phyloP scores from a whole-genome alignment of 139 green algal species.

The Coelastrella sp. region DNA sequence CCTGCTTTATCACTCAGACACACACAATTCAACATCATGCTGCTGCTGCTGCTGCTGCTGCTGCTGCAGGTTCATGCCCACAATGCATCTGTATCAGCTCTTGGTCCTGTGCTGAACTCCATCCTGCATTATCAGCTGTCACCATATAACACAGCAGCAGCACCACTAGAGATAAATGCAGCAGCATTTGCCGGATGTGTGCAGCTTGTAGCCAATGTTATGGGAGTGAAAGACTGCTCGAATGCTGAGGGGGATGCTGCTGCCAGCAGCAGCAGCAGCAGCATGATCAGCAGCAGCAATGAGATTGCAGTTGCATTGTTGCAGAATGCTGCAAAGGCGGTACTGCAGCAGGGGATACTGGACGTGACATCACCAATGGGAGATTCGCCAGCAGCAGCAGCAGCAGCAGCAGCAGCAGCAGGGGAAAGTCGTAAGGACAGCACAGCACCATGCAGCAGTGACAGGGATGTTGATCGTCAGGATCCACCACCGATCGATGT shows the following conservation, averaged over 20 bases:
- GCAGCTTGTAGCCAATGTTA: not conserved
- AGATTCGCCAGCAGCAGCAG: too few species aligned
- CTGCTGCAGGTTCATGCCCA: not conserved
- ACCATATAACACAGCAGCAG: not conserved
- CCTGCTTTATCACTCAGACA: not conserved
- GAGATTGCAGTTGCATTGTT: not conserved
- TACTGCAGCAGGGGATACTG: not conserved
- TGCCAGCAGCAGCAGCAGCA: not conserved
- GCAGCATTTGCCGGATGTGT: not conserved
- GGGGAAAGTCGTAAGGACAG: too few species aligned
- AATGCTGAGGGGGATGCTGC: not conserved
- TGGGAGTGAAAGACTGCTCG: not conserved
- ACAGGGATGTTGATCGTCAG: too few species aligned
- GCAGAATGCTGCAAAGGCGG: not conserved
- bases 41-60: not conserved
- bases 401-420: too few species aligned
- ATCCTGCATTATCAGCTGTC: not conserved
- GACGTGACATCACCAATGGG: not conserved
- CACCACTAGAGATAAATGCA: not conserved
- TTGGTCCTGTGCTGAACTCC: not conserved
- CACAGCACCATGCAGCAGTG: too few species aligned
- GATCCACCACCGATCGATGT: not conserved
- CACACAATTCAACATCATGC: not conserved
- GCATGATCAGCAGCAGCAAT: not conserved
- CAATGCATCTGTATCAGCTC: not conserved